Base-by-base conservation (phyloP, 345 rosid genomes). In the Citrus australasica region DNA sequence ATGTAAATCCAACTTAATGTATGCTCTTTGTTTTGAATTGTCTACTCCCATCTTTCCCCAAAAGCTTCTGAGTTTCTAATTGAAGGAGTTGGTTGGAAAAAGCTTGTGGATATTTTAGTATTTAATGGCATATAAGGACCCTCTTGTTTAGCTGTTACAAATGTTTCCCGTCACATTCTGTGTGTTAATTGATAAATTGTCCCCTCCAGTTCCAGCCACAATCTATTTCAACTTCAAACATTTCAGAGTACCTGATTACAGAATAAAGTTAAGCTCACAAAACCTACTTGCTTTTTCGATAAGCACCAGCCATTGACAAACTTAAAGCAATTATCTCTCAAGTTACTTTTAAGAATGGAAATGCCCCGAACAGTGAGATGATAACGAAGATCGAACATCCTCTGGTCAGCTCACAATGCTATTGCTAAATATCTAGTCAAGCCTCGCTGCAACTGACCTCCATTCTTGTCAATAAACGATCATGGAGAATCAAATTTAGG, bases 1-100 rank as follows among this genome's bases (percentile, higher is more conserved):
- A 74, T 76, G 84, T 83, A 84, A 84, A 84, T 80, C 85, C 84
- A 79, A 35, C 22, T 74, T 67, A 25, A 59, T 69, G 76, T 78
- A 69, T 76, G 64, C 64, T 73, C 80, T 38, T 63, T 77, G 68
- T 68, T 74, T 62, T 58, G 78, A 46, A 37, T 60, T 65, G 35
- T 76, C 79, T 24, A 65, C 72, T 56, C 74, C 65, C 19, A 21
- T 16, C 37, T 28, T 28, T 42, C n/a, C 32, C 62, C 61, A 37
- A 21, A 40, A 37, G 68, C 48, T 42, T 75, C 33, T n/a, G 56
- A 59, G 27, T 2, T 33, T n/a, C 56, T 82, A 40, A 70, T 59
- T 78, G 68, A 82, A 78, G 68, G 76, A 69, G 67, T 55, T 73
- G 60, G 71, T 69, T 61, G 75, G 62, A 69, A 40, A 61, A 68